Percentiles rank a stretch among this genome's conserved stretches.
Conservation (phyloP, 495 filamentous ascomycete genomes). For the Penicilliopsis zonata region DNA sequence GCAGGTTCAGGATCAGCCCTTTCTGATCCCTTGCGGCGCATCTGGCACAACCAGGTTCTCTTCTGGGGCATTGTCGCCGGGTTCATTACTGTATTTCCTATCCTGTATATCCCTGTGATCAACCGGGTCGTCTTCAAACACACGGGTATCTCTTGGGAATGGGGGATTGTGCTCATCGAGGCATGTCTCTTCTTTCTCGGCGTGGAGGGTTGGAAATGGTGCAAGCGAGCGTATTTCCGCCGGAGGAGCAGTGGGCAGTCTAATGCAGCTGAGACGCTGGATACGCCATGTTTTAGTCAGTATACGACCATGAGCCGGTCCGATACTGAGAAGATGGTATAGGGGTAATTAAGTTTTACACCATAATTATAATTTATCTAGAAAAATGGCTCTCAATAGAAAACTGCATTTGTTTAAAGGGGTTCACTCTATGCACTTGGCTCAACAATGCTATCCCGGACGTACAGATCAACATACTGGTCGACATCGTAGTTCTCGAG, state of each 20-base stretch:
- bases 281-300: conserved; percentile 17
- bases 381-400: too few species aligned
- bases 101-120: conserved; percentile 60
- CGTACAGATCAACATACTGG: conserved; percentile 88
- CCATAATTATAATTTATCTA: too few species aligned
- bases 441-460: conserved; percentile 47
- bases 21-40: conserved; percentile 46
- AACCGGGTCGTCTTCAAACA: conserved; percentile 62
- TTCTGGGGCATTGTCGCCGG: conserved; percentile 58
- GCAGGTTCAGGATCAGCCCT: conserved; percentile 37
- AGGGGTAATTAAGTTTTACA: too few species aligned
- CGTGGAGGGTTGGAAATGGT: conserved; percentile 56
- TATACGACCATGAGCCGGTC: conserved; percentile 29
- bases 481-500: conserved; percentile 78
- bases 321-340: conserved; percentile 20
- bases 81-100: conserved; percentile 60
- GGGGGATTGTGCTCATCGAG: conserved; percentile 50
- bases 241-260: conserved; percentile 9
- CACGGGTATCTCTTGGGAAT: conserved; percentile 60
- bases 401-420: too few species aligned
- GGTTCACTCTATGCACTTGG: too few species aligned
- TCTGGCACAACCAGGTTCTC: conserved; percentile 62
- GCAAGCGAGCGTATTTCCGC: conserved; percentile 43
- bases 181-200: conserved; percentile 50
- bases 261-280: conserved; percentile 2